Conservation (phyloP, 208 protist genomes). For the Wallacemonas sp. region DNA sequence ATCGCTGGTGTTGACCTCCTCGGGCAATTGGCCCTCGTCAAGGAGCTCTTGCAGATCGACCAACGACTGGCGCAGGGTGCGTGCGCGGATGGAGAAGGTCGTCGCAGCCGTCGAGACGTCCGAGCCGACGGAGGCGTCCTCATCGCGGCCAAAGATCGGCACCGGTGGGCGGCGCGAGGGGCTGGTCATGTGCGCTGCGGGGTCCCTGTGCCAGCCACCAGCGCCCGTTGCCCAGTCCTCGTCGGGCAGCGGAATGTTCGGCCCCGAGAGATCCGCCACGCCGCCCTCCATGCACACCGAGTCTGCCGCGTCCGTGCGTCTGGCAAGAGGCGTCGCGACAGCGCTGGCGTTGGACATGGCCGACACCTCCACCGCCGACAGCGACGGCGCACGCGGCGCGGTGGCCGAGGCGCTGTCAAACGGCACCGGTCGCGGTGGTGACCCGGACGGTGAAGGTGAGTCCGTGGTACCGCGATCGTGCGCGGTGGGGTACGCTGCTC, state of each 20-base stretch:
- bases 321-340: not conserved
- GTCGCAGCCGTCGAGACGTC: slow-evolving; percentile 10
- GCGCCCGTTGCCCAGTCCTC: not conserved
- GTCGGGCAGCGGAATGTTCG: slow-evolving; percentile 2
- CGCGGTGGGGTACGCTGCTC: not conserved
- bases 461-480: not conserved
- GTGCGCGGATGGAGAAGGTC: slow-evolving; percentile 27
- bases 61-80: slow-evolving; percentile 49
- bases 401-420: not conserved
- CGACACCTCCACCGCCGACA: slow-evolving; percentile 61
- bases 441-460: slow-evolving; percentile 1
- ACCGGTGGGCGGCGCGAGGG: not conserved
- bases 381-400: slow-evolving; percentile 10
- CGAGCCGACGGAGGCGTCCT: slow-evolving; percentile 2
- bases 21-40: slow-evolving; percentile 20
- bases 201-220: too few species aligned
- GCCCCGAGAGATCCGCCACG: not conserved
- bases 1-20: slow-evolving; percentile 9
- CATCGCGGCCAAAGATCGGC: not conserved
- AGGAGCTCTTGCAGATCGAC: slow-evolving; percentile 43
- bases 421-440: not conserved
- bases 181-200: not conserved
- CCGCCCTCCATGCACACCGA: not conserved
- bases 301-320: not conserved
- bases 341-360: slow-evolving; percentile 38